Percentiles rank a stretch among this genome's conserved stretches.
Conservation (phyloP, 331 rosid species). For the Malus hybrid region DNA sequence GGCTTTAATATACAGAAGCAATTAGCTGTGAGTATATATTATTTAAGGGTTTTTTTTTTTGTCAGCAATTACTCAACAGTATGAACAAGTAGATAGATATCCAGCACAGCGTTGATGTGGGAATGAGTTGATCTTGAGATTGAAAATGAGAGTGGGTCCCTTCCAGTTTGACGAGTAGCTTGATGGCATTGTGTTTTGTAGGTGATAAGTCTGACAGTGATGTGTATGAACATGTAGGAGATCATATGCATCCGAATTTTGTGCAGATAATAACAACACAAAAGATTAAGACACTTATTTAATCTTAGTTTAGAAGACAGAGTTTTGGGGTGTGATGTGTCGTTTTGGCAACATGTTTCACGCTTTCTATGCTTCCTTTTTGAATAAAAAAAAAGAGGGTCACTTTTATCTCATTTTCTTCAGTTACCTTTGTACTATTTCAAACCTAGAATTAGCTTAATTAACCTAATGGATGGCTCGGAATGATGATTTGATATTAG, state of each 20-base stretch:
- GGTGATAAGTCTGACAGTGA: too few relatives aligned
- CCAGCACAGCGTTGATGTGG: background rate
- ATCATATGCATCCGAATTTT: too few relatives aligned
- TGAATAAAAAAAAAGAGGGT: background rate
- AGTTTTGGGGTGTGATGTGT: background rate
- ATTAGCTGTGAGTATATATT: background rate
- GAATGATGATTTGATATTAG: too few relatives aligned
- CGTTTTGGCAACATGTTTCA: background rate
- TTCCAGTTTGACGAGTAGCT: background rate
- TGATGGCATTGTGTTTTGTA: too few relatives aligned
- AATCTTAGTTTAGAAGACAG: background rate
- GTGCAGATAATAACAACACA: too few relatives aligned
- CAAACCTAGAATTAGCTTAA: background rate
- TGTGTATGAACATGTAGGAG: too few relatives aligned
- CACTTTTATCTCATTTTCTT: background rate
- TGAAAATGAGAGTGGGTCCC: background rate
- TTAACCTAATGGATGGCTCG: too few relatives aligned
- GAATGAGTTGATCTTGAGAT: background rate
- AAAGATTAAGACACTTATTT: background rate
- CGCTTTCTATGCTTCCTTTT: background rate
- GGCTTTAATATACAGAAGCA: background rate
- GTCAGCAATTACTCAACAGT: background rate
- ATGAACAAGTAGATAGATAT: slow-evolving; percentile 4
- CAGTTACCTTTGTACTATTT: background rate
- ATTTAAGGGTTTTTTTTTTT: background rate